Percentiles rank a stretch among this genome's conserved stretches.
Evolutionary conservation across 2,329 filamentous ascomycete species (phyloP).

Genomic region (Stenocarpella maydis): DNA sequence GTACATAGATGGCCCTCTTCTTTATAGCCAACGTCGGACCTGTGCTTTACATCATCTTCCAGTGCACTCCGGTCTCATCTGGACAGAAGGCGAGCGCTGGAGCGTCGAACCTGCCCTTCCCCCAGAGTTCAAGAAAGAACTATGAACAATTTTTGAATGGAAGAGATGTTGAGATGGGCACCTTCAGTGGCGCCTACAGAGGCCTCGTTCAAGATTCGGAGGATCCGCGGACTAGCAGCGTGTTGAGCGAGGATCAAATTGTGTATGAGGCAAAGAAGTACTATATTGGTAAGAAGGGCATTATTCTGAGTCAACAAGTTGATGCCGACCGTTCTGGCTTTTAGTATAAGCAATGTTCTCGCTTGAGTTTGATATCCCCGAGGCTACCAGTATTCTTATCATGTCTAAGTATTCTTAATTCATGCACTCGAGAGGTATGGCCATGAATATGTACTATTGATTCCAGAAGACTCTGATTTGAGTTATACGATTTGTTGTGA

Average conservation of each 20-base stretch:
- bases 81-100: conserved; percentile 24
- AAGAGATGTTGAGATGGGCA: conserved; percentile 31
- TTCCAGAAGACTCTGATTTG: background rate
- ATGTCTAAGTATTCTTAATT: background rate
- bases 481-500: background rate
- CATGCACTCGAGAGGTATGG: background rate
- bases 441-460: background rate
- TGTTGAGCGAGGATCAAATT: conserved; percentile 28
- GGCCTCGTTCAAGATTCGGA: background rate
- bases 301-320: conserved; percentile 32
- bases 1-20: conserved; percentile 34
- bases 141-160: conserved; percentile 27
- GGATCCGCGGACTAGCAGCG: background rate
- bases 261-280: conserved; percentile 23
- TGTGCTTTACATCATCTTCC: conserved; percentile 33
- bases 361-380: background rate
- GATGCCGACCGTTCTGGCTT: conserved; percentile 20
- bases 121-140: conserved; percentile 27
- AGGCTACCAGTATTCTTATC: background rate
- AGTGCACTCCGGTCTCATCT: conserved; percentile 31
- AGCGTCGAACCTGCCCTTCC: conserved; percentile 16
- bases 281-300: conserved; percentile 4
- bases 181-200: conserved; percentile 29
- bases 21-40: conserved; percentile 31
- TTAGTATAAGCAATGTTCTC: background rate